These are phyloP conservation scores for Candida suzukii DNA, from an alignment of 805 yeast species.

Conservation along the genomic window DNA sequence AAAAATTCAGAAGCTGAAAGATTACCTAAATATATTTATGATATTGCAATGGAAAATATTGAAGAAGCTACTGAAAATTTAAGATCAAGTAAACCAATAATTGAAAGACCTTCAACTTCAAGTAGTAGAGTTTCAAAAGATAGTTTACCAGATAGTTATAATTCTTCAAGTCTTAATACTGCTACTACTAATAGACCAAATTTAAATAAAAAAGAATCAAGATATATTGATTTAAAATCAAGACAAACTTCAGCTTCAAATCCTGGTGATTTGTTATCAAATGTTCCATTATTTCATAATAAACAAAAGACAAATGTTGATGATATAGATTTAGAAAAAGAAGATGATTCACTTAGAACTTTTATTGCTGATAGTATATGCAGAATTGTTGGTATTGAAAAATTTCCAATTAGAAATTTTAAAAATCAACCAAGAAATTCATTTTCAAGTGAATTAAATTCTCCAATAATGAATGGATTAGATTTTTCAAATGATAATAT, in stretches of 20 bases:
- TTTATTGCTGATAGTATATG: slow-evolving; percentile 71
- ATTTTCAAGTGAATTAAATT: slow-evolving; percentile 4
- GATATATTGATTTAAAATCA: slow-evolving; percentile 47
- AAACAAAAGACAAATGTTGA: no score
- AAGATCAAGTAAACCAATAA: background rate
- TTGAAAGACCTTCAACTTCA: background rate
- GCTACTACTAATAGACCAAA: background rate
- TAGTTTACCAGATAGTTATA: background rate
- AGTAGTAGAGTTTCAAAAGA: background rate
- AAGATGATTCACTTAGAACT: slow-evolving; percentile 53
- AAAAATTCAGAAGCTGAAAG: slow-evolving; percentile 30
- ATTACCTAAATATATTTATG: slow-evolving; percentile 60
- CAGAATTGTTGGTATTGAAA: slow-evolving; percentile 55
- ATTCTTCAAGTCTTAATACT: no score
- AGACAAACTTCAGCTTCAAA: slow-evolving; percentile 43
- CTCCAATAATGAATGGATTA: slow-evolving; percentile 15
- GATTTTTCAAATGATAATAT: slow-evolving; percentile 2
- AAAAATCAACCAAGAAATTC: background rate
- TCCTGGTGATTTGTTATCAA: slow-evolving; percentile 82
- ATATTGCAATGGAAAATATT: slow-evolving; percentile 44
- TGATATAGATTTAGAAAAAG: slow-evolving; percentile 50
- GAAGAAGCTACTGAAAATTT: slow-evolving; percentile 7
- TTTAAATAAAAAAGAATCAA: slow-evolving; percentile 20
- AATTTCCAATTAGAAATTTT: slow-evolving; percentile 9
- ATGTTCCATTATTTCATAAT: slow-evolving; percentile 64